A percentile compares a stretch with the other conserved stretches of the same genome.
phyloP scores from a whole-genome alignment of 805 yeast species.

The Zygosaccharomyces kombuchaensis region DNA sequence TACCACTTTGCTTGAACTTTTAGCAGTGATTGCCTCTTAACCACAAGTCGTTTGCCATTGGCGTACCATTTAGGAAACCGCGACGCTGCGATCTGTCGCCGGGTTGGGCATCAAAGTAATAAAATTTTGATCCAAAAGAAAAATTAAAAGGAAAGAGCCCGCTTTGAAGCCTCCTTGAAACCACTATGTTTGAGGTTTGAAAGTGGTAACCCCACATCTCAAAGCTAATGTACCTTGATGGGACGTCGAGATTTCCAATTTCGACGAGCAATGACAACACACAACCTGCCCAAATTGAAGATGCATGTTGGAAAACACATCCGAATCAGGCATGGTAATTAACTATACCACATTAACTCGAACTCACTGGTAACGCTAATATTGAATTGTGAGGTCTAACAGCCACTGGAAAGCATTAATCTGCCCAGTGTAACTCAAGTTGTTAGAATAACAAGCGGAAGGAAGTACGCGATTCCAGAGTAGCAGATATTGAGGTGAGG shows the following conservation, averaged over 20 bases:
- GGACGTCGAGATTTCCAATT: not conserved
- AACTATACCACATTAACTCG: not conserved
- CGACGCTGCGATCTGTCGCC: conserved; percentile 6
- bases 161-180: conserved; percentile 4
- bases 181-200: not conserved
- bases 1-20: not conserved
- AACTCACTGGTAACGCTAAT: not conserved
- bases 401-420: not conserved
- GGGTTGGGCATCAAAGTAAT: not conserved
- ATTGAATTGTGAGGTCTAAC: not conserved
- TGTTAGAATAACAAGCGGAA: too few species aligned
- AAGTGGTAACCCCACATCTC: not conserved
- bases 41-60: conserved; percentile 9
- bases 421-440: not conserved
- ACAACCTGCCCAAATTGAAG: not conserved
- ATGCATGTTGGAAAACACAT: not conserved
- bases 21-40: not conserved
- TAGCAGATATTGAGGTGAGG: too few species aligned
- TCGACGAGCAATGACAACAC: not conserved
- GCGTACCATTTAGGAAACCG: conserved; percentile 6
- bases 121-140: not conserved
- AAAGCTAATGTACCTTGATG: not conserved
- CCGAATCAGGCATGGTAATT: not conserved
- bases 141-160: not conserved
- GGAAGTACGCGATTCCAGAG: too few species aligned